These are phyloP conservation scores for Solanum habrochaites DNA, from an alignment of 257 asterid genomes.

Conservation along the genomic window DNA sequence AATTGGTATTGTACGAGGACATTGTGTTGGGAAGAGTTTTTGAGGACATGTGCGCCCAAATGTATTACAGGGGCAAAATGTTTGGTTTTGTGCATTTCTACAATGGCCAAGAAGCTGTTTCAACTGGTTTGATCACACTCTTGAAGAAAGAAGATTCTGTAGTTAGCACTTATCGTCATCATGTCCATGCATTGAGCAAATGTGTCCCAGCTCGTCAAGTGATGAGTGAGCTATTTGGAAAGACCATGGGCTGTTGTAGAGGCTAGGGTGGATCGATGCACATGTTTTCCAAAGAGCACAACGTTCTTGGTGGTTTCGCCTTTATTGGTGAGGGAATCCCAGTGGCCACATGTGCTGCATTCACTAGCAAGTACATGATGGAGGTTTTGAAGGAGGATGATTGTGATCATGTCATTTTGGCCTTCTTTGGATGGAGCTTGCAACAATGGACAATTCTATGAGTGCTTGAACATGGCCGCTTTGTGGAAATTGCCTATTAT, in stretches of 20 bases:
- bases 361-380: conserved; percentile 73
- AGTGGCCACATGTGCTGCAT: conserved; percentile 92
- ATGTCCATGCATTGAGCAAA: conserved; percentile 94
- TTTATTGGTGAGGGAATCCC: conserved; percentile 98
- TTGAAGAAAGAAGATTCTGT: conserved; percentile 72
- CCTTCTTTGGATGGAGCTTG: conserved; percentile 96
- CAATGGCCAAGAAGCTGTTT: conserved; percentile 96
- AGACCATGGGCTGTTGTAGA: conserved; percentile 95
- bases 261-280: conserved; percentile 99
- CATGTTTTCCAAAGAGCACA: conserved; percentile 98
- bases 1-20: conserved; percentile 73
- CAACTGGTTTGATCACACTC: conserved; percentile 94
- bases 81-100: conserved; percentile 94
- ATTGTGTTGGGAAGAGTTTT: conserved; percentile 79
- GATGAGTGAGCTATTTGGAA: conserved; percentile 98
- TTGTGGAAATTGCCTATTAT: conserved; percentile 92
- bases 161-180: conserved; percentile 93
- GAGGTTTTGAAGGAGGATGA: conserved; percentile 71
- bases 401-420: conserved; percentile 84
- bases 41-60: conserved; percentile 99
- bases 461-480: conserved; percentile 98
- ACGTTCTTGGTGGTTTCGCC: conserved; percentile 89
- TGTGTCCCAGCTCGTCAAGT: conserved; percentile 90
- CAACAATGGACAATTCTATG: conserved; percentile 93
- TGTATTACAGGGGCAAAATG: conserved; percentile 98